Conservation (phyloP, 2,329 filamentous ascomycete genomes). For the Sclerotinia subarctica region DNA sequence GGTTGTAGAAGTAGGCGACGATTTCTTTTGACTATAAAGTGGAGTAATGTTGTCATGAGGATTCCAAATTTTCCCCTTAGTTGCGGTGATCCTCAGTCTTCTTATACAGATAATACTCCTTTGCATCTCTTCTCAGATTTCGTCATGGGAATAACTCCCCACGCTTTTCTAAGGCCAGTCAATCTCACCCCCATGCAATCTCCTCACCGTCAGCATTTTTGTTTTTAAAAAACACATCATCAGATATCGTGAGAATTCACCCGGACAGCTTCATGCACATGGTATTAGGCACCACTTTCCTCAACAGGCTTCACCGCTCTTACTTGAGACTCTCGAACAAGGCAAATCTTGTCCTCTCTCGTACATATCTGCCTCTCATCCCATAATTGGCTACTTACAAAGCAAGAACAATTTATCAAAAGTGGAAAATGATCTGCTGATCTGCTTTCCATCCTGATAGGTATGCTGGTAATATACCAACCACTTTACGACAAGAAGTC, state of each 20-base stretch:
- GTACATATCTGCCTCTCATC: background rate
- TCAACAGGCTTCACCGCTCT: conserved; percentile 13
- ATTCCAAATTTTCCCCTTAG: background rate
- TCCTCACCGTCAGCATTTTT: background rate
- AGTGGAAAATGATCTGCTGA: conserved; percentile 7
- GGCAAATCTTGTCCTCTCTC: conserved; percentile 4
- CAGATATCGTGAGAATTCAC: conserved; percentile 14
- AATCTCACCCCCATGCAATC: background rate
- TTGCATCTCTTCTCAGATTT: background rate
- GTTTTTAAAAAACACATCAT: background rate
- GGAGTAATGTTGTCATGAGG: background rate
- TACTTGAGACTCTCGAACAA: background rate
- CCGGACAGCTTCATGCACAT: conserved; percentile 7
- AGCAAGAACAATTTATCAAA: conserved; percentile 14
- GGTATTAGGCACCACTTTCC: conserved; percentile 7
- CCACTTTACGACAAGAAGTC: background rate
- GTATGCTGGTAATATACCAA: conserved; percentile 7
- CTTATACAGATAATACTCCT: background rate
- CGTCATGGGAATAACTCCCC: background rate
- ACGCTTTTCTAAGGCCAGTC: conserved; percentile 6
- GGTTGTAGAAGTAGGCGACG: background rate
- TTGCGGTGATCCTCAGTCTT: background rate
- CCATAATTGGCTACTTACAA: conserved; percentile 4
- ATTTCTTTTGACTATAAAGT: conserved; percentile 1
- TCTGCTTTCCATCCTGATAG: background rate